A percentile compares a stretch with the other conserved stretches of the same genome.
Conservation (phyloP, 805 yeast genomes). For the Candida sonorensis region DNA sequence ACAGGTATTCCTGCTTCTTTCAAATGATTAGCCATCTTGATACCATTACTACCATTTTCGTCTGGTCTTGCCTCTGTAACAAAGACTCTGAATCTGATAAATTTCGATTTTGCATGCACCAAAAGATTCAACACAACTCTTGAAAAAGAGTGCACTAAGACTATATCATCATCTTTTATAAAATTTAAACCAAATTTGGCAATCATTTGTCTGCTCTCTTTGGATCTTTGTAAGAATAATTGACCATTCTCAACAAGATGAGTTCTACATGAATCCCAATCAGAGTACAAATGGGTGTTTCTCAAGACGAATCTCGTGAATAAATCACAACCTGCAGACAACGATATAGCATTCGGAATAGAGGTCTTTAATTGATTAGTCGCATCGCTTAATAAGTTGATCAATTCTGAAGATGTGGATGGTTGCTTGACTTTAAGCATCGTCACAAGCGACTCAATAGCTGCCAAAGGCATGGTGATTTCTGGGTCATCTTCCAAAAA, state of each 20-base stretch:
- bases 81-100: slow-evolving; percentile 79
- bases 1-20: slow-evolving; percentile 77
- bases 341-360: slow-evolving; percentile 85
- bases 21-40: slow-evolving; percentile 60
- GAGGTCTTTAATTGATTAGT: slow-evolving; percentile 66
- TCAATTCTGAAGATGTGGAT: slow-evolving; percentile 87
- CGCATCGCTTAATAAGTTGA: slow-evolving; percentile 71
- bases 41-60: slow-evolving; percentile 69
- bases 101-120: slow-evolving; percentile 66
- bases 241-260: slow-evolving; percentile 93
- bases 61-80: slow-evolving; percentile 93
- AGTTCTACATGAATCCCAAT: slow-evolving; percentile 89
- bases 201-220: slow-evolving; percentile 78
- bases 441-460: slow-evolving; percentile 89
- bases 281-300: slow-evolving; percentile 79
- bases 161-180: slow-evolving; percentile 86
- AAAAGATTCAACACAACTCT: slow-evolving; percentile 82
- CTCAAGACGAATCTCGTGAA: slow-evolving; percentile 90
- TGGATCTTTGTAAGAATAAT: slow-evolving; percentile 84
- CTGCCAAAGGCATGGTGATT: slow-evolving; percentile 99
- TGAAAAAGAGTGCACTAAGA: slow-evolving; percentile 85
- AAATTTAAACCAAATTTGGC: slow-evolving; percentile 86
- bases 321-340: slow-evolving; percentile 96
- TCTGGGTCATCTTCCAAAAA: slow-evolving; percentile 88
- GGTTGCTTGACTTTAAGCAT: slow-evolving; percentile 80